phyloP scores from a whole-genome alignment of 176 grass and related monocot species.

The Rhipidocladum racemiflorum region DNA sequence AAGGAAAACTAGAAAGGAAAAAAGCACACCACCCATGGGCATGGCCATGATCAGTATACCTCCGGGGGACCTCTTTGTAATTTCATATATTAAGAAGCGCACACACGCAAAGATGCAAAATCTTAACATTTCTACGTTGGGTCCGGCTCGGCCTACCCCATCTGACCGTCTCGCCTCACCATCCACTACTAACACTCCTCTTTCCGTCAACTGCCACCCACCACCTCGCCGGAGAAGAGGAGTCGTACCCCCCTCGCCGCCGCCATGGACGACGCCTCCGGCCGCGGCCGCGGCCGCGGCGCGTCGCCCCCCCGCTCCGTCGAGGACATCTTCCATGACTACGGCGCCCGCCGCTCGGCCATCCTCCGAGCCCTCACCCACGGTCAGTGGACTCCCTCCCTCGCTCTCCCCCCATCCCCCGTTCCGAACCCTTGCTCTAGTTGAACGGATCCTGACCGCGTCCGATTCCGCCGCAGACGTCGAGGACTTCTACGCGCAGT shows the following conservation, averaged over 20 bases:
- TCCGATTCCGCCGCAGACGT: constrained; percentile 35
- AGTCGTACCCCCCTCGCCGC: background rate
- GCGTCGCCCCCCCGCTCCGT: background rate
- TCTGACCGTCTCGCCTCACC: no score
- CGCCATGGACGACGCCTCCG: constrained; percentile 22
- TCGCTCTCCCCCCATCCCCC: background rate
- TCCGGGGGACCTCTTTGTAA: background rate
- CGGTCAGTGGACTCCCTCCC: constrained; percentile 5
- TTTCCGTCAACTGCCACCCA: background rate
- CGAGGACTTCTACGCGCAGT: constrained; percentile 42
- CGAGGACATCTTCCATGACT: constrained; percentile 45
- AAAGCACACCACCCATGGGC: no score
- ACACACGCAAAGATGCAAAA: no score
- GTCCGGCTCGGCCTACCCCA: no score
- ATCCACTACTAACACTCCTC: no score
- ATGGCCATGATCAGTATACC: background rate
- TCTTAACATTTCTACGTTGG: no score
- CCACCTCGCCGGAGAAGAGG: constrained; percentile 38
- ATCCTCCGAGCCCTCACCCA: constrained; percentile 40
- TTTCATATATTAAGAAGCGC: background rate
- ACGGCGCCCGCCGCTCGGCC: constrained; percentile 37
- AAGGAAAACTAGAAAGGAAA: no score
- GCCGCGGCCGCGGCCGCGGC: background rate
- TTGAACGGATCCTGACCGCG: background rate
- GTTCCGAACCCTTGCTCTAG: constrained; percentile 1